Base-by-base conservation (phyloP, 1,284 basidiomycete genomes). In the Sphaerobolus stellatus region DNA sequence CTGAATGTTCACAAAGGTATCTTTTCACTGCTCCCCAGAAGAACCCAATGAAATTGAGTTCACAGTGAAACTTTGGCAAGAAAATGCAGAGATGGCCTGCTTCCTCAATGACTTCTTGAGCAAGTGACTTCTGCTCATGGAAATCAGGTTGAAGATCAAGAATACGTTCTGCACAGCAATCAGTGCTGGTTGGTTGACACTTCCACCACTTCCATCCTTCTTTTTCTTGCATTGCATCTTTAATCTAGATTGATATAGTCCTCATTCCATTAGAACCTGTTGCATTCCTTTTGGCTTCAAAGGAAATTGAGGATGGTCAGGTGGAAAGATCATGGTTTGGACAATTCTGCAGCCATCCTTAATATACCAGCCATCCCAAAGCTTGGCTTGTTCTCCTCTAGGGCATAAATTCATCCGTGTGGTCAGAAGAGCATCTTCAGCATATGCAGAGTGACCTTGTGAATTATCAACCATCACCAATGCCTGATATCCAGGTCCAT, bases 281-380 rank as follows among this genome's bases (percentile, higher is more conserved):
- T 65, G 61, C 46, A 74, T 69, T 6, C 72, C 73, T 41, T 75
- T 75, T 34, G 66, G 65, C 31, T 63, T 24, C 22, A 65, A 52
- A 5, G 70, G 66, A 48, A 61, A 64, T 22, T 62, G 22, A 0
- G 61, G 59, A 57, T 74, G 65, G 52, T 68, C 57, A 3, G 59
- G 7, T 16, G 67, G 64, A 52, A 69, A 73, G 4, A 66, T 56
- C 70, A 76, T 75, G 13, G 36, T 16, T 56, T 76, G 73, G 1
- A 46, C 49, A 30, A 72, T 48, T 38, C 54, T 59, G 11, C 50
- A 5, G 1, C 68, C 65, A 57, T 62, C 51, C 6, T 33, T 27
- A 2, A 63, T 52, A 49, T 57, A 74, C 72, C 68, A 74, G 1
- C 70, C 67, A 63, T 70, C n/a, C n/a, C n/a, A n/a, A n/a, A n/a